Base-by-base conservation (phyloP, 108 stramenopile species). In the Pelagomonas calceolata region DNA sequence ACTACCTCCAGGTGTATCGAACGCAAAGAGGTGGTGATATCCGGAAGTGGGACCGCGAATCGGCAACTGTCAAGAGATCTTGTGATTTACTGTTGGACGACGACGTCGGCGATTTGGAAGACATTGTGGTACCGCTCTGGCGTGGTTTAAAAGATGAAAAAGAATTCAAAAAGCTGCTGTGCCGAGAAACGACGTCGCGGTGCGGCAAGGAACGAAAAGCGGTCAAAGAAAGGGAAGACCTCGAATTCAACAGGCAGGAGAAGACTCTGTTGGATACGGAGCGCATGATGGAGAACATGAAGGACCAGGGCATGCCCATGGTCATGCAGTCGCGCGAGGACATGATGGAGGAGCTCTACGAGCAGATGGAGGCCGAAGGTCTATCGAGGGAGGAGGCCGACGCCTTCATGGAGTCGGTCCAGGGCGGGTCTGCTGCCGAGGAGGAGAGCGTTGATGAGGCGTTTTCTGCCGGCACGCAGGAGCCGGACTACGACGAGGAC, bases 211-310 rank as follows among this genome's bases (percentile, higher is more conserved):
- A 26, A 1, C 51, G 51, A 1, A 60, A 26, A 12, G 0, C 51
- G 21, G 51, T 60, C 51, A 1, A 60, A 12, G 51, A 12, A 17
- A 17, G 51, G 21, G 51, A 26, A 26, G 51, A 60, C 51, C 10
- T 60, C 51, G 51, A 16, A 3, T 60, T 9, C 26, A 12, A 16
- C 21, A 3, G 21, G 7, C 51, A 60, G 51, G 51, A 60, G 0
- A 60, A 60, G 51, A 26, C 51, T 17, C 51, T 60, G 7, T 26
- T 60, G 21, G 51, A 60, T 26, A 60, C 51, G 51, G 51, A 60
- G 51, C 51, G 51, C 21, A 60, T 60, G 51, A 60, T 60, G 51
- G 51, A 60, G 51, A 60, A 60, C 51, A 60, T 60, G 51, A 26
- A 17, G 21, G 51, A 4, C 21, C 51, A 60, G 51, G 51, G 51